Evolutionary conservation across 2,329 filamentous ascomycete species (phyloP).

Genomic region (Xenoacremonium recifei): DNA sequence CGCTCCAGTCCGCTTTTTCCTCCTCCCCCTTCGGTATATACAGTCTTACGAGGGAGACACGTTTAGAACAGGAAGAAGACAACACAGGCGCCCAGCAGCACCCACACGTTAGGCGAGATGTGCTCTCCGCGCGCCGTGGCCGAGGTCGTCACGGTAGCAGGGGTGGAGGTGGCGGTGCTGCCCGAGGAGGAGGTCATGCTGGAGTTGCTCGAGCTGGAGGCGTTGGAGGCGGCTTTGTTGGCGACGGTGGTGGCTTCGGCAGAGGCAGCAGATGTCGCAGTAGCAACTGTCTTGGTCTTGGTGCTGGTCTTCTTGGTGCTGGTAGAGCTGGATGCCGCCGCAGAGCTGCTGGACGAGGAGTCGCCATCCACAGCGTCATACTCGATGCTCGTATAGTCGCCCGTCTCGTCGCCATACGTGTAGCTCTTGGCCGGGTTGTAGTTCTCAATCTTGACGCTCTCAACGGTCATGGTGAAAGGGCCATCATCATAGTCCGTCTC

Average conservation of each 20-base stretch:
- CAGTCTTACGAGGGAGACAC: too few relatives aligned
- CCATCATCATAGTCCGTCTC: conserved; percentile 33
- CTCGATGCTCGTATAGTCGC: conserved; percentile 24
- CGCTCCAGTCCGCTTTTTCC: too few relatives aligned
- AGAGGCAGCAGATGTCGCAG: not conserved
- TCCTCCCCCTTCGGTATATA: too few relatives aligned
- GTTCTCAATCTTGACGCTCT: conserved; percentile 44
- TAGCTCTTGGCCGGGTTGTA: conserved; percentile 33
- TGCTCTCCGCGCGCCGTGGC: not conserved
- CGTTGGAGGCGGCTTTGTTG: not conserved
- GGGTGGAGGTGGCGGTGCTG: not conserved
- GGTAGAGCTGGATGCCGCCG: not conserved
- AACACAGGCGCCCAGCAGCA: not conserved
- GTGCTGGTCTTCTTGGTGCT: not conserved
- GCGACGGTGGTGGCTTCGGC: not conserved
- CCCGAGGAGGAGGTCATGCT: not conserved
- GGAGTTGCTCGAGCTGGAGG: not conserved
- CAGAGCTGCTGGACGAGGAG: not conserved
- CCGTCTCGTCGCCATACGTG: conserved; percentile 22
- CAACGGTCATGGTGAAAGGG: conserved; percentile 60
- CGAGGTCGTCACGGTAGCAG: not conserved
- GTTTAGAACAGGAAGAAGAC: not conserved
- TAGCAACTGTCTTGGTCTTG: not conserved
- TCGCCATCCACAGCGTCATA: conserved; percentile 3
- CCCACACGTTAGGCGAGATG: not conserved